Conservation (phyloP, 805 yeast genomes). For the Saccharomycopsis guyanensis region DNA sequence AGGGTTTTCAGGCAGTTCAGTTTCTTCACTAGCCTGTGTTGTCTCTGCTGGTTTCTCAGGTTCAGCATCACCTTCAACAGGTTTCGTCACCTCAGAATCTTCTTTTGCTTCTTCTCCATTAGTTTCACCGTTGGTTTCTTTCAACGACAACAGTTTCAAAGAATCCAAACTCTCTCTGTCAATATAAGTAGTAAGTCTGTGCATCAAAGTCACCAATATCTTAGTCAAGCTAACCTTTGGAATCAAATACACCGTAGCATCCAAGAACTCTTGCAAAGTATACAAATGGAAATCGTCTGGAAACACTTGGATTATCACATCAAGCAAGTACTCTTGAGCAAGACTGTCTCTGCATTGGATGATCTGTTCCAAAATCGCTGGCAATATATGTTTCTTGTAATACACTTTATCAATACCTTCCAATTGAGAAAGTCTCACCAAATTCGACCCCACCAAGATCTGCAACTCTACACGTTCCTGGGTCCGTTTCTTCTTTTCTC, state of each 20-base stretch:
- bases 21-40: background rate
- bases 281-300: slow-evolving; percentile 85
- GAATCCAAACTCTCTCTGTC: slow-evolving; percentile 29
- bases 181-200: slow-evolving; percentile 55
- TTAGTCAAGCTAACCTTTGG: slow-evolving; percentile 64
- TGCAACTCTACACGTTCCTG: slow-evolving; percentile 83
- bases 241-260: slow-evolving; percentile 56
- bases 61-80: slow-evolving; percentile 17
- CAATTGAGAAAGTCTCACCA: slow-evolving; percentile 81
- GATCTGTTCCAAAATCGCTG: slow-evolving; percentile 79
- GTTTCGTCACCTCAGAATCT: slow-evolving; percentile 16
- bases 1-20: too few relatives aligned
- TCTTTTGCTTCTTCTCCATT: slow-evolving; percentile 11
- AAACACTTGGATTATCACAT: slow-evolving; percentile 87
- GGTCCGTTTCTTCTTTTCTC: slow-evolving; percentile 66
- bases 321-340: slow-evolving; percentile 88
- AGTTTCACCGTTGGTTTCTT: slow-evolving; percentile 16
- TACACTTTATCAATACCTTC: slow-evolving; percentile 58
- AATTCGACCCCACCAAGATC: slow-evolving; percentile 85
- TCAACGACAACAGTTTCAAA: slow-evolving; percentile 4
- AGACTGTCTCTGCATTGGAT: slow-evolving; percentile 86
- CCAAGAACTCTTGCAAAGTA: slow-evolving; percentile 61
- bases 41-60: slow-evolving; percentile 17
- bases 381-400: slow-evolving; percentile 50
- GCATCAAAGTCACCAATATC: slow-evolving; percentile 62